These are phyloP conservation scores for Polychaeton citri DNA, from an alignment of 2,329 filamentous ascomycete genomes.

Conservation along the genomic window DNA sequence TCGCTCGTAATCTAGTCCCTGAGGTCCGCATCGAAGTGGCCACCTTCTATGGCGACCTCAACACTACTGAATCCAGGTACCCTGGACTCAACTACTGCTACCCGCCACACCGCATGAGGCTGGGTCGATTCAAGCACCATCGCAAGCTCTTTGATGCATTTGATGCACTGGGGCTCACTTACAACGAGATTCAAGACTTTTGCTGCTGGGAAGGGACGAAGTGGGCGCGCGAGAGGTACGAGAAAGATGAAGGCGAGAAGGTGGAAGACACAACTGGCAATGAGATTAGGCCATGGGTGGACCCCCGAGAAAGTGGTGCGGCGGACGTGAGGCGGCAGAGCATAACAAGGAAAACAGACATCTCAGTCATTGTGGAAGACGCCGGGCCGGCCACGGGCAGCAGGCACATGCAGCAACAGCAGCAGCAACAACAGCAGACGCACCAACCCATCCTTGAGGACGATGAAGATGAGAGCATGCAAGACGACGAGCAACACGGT, in stretches of 20 bases:
- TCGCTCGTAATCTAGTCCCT: slow-evolving; percentile 57
- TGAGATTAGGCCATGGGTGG: slow-evolving; percentile 50
- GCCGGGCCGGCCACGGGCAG: slow-evolving; percentile 1
- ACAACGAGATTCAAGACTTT: slow-evolving; percentile 54
- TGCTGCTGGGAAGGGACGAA: slow-evolving; percentile 75
- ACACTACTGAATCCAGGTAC: slow-evolving; percentile 69
- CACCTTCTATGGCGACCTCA: slow-evolving; percentile 65
- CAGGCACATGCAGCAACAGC: background rate
- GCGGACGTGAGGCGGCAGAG: slow-evolving; percentile 12
- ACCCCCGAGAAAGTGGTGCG: slow-evolving; percentile 6
- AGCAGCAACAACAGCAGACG: no score
- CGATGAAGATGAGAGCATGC: slow-evolving; percentile 9
- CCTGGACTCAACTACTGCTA: slow-evolving; percentile 69
- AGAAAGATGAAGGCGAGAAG: slow-evolving; percentile 56
- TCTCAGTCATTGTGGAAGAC: slow-evolving; percentile 18
- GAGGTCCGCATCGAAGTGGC: slow-evolving; percentile 70
- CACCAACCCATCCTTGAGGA: slow-evolving; percentile 2
- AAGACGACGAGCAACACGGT: slow-evolving; percentile 6
- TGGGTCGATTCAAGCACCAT: slow-evolving; percentile 66
- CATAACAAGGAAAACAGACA: slow-evolving; percentile 21
- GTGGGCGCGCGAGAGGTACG: slow-evolving; percentile 70
- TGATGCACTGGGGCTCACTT: slow-evolving; percentile 54
- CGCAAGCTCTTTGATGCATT: slow-evolving; percentile 64
- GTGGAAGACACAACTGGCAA: slow-evolving; percentile 62
- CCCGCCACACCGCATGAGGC: slow-evolving; percentile 59